phyloP scores from a whole-genome alignment of 2,329 filamentous ascomycete genomes.

The Chrysoporthe austroafricana region DNA sequence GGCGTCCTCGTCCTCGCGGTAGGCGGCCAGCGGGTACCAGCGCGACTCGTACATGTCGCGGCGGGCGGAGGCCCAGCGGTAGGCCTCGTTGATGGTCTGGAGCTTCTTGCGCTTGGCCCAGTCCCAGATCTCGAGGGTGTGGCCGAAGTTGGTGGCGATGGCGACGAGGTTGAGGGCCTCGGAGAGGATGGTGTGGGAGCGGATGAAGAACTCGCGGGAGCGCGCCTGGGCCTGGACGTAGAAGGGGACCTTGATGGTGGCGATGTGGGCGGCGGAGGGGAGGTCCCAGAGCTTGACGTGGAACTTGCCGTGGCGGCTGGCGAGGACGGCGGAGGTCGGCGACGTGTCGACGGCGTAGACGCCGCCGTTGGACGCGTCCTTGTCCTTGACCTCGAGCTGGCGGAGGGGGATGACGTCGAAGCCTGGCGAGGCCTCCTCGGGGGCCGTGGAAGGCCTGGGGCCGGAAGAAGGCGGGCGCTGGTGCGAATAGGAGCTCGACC shows the following conservation, averaged over 20 bases:
- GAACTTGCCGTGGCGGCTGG: constrained; percentile 40
- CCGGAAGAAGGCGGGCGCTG: constrained; percentile 2
- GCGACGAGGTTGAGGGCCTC: constrained; percentile 44
- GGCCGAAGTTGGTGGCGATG: constrained; percentile 45
- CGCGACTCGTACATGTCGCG: constrained; percentile 41
- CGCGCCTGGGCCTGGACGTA: constrained; percentile 45
- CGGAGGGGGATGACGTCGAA: constrained; percentile 29
- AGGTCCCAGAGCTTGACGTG: constrained; percentile 37
- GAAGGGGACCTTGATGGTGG: constrained; percentile 43
- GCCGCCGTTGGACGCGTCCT: constrained; percentile 35
- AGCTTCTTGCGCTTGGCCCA: constrained; percentile 46
- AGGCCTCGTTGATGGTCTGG: constrained; percentile 42
- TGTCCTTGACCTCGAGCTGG: constrained; percentile 36
- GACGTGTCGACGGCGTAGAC: constrained; percentile 44
- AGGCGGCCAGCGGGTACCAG: constrained; percentile 42
- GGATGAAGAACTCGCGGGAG: constrained; percentile 47
- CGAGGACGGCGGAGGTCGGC: constrained; percentile 38
- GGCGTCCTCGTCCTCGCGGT: constrained; percentile 37
- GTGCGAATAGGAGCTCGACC: constrained; percentile 19
- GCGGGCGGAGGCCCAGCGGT: constrained; percentile 44
- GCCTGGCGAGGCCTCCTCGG: constrained; percentile 2
- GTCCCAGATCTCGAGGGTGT: constrained; percentile 45
- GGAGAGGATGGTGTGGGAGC: constrained; percentile 47
- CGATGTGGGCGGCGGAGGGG: constrained; percentile 31
- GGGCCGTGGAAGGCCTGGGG: constrained; percentile 8